phyloP scores from a whole-genome alignment of 1,284 basidiomycete genomes.

The Puccinia polysora region DNA sequence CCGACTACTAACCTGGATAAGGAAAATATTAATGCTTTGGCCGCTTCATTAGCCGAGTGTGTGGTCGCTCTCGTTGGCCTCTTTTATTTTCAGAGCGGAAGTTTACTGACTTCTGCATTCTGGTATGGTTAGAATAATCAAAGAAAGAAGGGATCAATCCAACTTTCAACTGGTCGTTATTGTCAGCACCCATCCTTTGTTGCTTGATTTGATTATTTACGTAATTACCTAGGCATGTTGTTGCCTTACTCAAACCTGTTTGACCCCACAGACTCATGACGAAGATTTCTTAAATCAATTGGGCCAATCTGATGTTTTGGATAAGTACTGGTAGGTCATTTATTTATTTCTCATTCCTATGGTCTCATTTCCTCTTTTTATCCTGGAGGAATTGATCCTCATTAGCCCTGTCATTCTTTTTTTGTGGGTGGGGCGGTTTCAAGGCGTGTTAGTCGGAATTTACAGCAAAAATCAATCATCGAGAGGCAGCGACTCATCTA shows the following conservation, averaged over 20 bases:
- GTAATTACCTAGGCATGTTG: background rate
- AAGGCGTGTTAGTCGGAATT: conserved; percentile 44
- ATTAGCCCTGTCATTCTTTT: too few species aligned
- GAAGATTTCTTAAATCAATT: conserved; percentile 67
- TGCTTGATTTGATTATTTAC: background rate
- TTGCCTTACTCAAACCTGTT: background rate
- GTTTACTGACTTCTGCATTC: background rate
- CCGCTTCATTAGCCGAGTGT: conserved; percentile 78
- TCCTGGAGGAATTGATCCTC: too few species aligned
- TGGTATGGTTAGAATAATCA: conserved; percentile 67
- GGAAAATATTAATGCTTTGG: conserved; percentile 93
- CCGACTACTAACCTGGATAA: conserved; percentile 95
- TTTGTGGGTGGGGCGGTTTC: too few species aligned
- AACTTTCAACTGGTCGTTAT: conserved; percentile 98
- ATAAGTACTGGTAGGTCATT: conserved; percentile 40
- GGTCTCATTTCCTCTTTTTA: too few species aligned
- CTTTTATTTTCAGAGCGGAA: conserved; percentile 16
- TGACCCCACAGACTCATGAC: conserved; percentile 61
- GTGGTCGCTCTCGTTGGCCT: too few species aligned
- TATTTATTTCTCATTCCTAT: background rate
- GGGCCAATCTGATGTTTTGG: conserved; percentile 41
- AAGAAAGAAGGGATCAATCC: conserved; percentile 76
- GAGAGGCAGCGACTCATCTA: conserved; percentile 34
- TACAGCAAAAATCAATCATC: conserved; percentile 43
- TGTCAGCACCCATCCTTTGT: conserved; percentile 56